Percentiles rank a stretch among this genome's conserved stretches.
These are phyloP conservation scores for Albophoma yamanashiensis DNA, from an alignment of 2,329 filamentous ascomycete genomes.

Conservation along the genomic window DNA sequence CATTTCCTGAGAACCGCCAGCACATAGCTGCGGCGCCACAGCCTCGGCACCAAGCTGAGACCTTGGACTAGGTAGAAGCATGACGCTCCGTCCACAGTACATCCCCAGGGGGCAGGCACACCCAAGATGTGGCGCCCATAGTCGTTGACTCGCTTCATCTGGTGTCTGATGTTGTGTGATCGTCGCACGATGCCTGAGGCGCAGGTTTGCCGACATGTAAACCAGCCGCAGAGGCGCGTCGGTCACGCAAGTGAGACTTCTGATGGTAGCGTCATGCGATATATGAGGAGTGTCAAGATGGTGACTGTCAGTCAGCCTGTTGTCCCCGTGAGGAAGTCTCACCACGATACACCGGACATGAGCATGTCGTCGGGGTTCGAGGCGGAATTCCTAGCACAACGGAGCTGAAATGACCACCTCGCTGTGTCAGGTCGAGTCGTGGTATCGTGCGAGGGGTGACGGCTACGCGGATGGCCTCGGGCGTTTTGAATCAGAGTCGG, in stretches of 20 bases:
- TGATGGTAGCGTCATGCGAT: neutral
- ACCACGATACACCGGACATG: neutral
- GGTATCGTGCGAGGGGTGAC: neutral
- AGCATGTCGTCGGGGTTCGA: neutral
- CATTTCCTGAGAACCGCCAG: neutral
- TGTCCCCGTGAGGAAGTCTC: neutral
- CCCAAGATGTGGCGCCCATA: neutral
- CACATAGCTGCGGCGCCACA: neutral
- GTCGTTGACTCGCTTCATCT: conserved; percentile 1
- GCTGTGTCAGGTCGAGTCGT: neutral
- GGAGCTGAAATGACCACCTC: neutral
- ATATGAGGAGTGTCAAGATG: neutral
- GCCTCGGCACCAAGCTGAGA: neutral
- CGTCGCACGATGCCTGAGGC: neutral
- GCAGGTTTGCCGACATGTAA: neutral
- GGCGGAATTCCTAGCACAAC: neutral
- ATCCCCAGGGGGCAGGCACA: neutral
- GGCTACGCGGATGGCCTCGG: neutral
- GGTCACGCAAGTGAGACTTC: neutral
- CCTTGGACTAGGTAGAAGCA: neutral
- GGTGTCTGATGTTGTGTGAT: conserved; percentile 1
- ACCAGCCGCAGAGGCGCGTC: neutral
- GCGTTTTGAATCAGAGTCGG: conserved; percentile 46
- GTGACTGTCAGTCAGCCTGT: neutral
- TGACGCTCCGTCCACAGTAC: neutral